Evolutionary conservation across 129 eudicot species (phyloP), one percentile per base, ranked within the genome.

Genomic region (Mikania micrantha): DNA sequence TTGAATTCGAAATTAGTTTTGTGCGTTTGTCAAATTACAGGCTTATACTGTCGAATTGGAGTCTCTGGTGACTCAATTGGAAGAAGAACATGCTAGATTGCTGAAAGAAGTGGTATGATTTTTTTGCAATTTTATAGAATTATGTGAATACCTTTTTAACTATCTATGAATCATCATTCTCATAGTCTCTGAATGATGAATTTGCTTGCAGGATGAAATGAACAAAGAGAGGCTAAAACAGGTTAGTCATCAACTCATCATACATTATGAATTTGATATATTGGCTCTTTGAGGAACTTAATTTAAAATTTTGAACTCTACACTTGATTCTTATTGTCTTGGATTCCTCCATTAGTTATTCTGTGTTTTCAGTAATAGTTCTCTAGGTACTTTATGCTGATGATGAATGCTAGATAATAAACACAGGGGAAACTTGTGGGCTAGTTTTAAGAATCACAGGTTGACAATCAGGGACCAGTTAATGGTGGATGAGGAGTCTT

Each of bases 31-130:
- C 4, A 4, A 27, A 25, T 75, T 67, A 4, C 50, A 85, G 87
- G 85, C 92, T 71, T 88, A 85, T 45, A 89, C 96, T 2, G 84
- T 89, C 34, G 96, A 89, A 78, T 74, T 89, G 77, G 96, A 89
- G 79, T 68, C 90, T 10, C 64, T 85, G 82, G 96, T 89, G 53
- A 83, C 93, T 0, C 90, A 79, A 57, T 76, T 85, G 76, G 96
- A 89, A 85, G 90, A 89, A 73, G 93, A 89, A n/a, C 83, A 89
- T 77, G 86, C 90, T 0, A 89, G 63, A 82, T 83, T 89, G 69
- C 25, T 83, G 81, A 86, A 65, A 70, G 90, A 85, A 79, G 90
- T 83, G 93, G 96, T 89, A 83, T 47, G 73, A 48, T 32, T 20
- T 8, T 68, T 20, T 24, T 56, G 20, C 47, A 38, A 32, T 50